Evolutionary conservation across 2,329 filamentous ascomycete genomes (phyloP), one percentile per base, ranked within the genome.

Genomic region (Phyllosticta citriasiana): DNA sequence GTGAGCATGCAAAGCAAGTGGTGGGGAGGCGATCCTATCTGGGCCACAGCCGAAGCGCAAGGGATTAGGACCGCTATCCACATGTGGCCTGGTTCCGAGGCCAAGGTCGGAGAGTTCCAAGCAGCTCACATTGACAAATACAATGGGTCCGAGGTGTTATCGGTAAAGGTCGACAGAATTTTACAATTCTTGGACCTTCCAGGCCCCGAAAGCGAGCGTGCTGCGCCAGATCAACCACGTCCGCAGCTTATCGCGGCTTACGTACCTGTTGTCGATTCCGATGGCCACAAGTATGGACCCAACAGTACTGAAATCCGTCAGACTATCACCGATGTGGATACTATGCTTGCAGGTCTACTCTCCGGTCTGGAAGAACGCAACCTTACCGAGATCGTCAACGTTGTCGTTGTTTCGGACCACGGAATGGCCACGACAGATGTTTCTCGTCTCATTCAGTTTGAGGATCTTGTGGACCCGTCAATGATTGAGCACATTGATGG

Each of bases 11-110:
- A 93, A 66, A 79, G 89, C 0, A 90, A 93, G 71, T 99, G 94
- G 93, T 99, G 94, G 93, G 86, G 83, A 51, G 94, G 91, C 2
- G 91, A 97, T 72, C 94, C 94, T 0, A 80, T 99, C 30, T 99
- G 94, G 94, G 87, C 88, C 26, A 95, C 93, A 1, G 93, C 93
- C 4, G 94, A 97, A 77, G 84, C 83, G 62, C 88, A 91, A 66
- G 88, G 88, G 5, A 79, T 95, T 33, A 83, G 84, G 61, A 85
- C 87, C 30, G 94, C 91, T 0, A 85, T 99, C 26, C 94, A 99
- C 72, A 99, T 99, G 94, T 99, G 94, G 94, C 94, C 94, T 1
- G 94, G 94, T 2, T 95, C 89, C 53, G 94, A 99, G 76, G 92
- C 92, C 5, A 87, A 91, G 71, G 88, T 96, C 63, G 80, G 84